Evolutionary conservation across 352 stramenopile genomes (phyloP), one percentile per base, ranked within the genome.

Genomic region (Phytophthora hybrid): DNA sequence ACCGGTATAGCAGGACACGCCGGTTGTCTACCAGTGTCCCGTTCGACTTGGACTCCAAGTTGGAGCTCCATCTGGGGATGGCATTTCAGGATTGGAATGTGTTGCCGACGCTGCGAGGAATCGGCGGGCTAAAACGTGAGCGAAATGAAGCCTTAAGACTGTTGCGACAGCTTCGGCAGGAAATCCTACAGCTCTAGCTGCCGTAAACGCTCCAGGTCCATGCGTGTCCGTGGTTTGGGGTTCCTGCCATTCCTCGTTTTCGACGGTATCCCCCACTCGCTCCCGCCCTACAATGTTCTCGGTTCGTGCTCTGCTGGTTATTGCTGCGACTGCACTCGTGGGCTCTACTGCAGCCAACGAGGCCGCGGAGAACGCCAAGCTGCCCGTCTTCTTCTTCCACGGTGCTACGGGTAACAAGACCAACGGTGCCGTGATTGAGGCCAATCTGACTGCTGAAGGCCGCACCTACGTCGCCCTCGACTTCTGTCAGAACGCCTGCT

Each of bases 311-410:
- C 53, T 76, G 21, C 61, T 79, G 26, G 4, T 79, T 32, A 63
- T 63, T 47, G 53, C 53, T 14, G 21, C 55, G 13, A 54, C 46
- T 19, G 68, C 63, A 9, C n/a, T 79, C 13, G 62, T 76, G 11
- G 63, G 67, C 23, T 67, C 62, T n/a, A 59, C 59, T 57, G 51
- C 67, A 21, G 66, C 59, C 32, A 69, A 53, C 13, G 67, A 79
- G 18, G 67, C 73, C 63, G 55, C 71, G 8, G 65, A 54, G 8
- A 26, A 14, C 5, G 26, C 53, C 54, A 74, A 74, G 31, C 75
- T 90, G 10, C 83, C 83, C 0, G 77, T 87, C 1, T 77, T 88
- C 63, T 90, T 87, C 66, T 88, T 90, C 71, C 83, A 88, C 61
- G 83, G 83, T 4, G 71, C 78, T 13, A 84, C 72, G 4, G 66